Percentiles rank a stretch among this genome's conserved stretches.
phyloP scores from a whole-genome alignment of 169 alveolate species.

The Toxoplasma gondii region DNA sequence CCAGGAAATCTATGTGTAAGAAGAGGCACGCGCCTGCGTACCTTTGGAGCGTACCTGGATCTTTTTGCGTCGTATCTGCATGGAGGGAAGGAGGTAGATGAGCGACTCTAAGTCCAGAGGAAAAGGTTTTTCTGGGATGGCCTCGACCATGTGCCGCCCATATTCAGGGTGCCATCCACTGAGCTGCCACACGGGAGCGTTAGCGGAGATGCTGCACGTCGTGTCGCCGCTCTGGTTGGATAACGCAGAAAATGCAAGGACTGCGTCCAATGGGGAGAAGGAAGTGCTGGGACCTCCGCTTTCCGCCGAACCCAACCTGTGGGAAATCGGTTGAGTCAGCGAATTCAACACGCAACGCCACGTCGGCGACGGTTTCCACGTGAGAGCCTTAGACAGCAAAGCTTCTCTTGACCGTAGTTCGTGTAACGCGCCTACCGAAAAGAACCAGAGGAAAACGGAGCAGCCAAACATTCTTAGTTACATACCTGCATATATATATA shows the following conservation, averaged over 20 bases:
- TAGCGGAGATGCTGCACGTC: neutral
- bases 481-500: neutral
- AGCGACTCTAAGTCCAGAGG: conserved; percentile 7
- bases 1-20: no score
- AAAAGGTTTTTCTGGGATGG: conserved; percentile 59
- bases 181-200: neutral
- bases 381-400: neutral
- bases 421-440: neutral
- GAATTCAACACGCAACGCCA: no score
- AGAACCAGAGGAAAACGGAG: neutral
- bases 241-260: no score
- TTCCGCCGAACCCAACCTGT: no score
- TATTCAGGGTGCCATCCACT: conserved; percentile 69
- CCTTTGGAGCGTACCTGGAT: conserved; percentile 4
- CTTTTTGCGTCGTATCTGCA: conserved; percentile 40
- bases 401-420: conserved; percentile 24
- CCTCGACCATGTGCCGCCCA: conserved; percentile 64
- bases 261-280: no score
- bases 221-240: neutral
- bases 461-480: neutral
- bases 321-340: no score
- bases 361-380: neutral
- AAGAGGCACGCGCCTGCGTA: neutral
- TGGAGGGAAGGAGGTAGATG: conserved; percentile 11
- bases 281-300: no score